phyloP scores from a whole-genome alignment of 2,329 filamentous ascomycete species.

The Aureobasidium vineae region DNA sequence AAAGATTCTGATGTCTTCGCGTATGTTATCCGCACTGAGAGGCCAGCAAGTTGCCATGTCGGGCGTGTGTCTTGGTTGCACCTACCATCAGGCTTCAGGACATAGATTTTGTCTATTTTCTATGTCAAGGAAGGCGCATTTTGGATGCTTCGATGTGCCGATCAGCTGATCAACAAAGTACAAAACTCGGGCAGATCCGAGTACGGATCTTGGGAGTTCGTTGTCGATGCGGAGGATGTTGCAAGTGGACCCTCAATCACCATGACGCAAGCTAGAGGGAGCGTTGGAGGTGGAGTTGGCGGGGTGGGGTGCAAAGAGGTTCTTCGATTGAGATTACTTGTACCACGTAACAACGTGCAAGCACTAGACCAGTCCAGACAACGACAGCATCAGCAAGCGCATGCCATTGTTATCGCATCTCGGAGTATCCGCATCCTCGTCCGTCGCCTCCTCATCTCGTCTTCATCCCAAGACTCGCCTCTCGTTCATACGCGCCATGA shows the following conservation, averaged over 20 bases:
- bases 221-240: neutral
- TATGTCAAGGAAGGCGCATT: too few species aligned
- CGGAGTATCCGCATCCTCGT: neutral
- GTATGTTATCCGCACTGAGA: neutral
- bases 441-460: neutral
- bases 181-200: neutral
- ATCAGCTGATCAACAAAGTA: neutral
- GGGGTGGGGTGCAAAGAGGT: neutral
- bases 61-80: neutral
- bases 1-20: neutral
- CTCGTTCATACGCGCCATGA: constrained; percentile 5
- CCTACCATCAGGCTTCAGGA: neutral
- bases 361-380: neutral
- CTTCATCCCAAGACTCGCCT: neutral
- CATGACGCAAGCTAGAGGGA: constrained; percentile 4
- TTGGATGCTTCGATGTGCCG: neutral
- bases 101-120: neutral
- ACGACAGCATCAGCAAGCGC: constrained; percentile 6
- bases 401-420: constrained; percentile 20
- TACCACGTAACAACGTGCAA: neutral
- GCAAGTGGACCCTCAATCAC: neutral
- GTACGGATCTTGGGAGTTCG: neutral
- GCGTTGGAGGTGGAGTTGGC: neutral
- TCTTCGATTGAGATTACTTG: neutral
- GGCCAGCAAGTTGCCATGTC: neutral